phyloP scores from a whole-genome alignment of 1,139 yeast species.

The Groenewaldozyma auringiensis region DNA sequence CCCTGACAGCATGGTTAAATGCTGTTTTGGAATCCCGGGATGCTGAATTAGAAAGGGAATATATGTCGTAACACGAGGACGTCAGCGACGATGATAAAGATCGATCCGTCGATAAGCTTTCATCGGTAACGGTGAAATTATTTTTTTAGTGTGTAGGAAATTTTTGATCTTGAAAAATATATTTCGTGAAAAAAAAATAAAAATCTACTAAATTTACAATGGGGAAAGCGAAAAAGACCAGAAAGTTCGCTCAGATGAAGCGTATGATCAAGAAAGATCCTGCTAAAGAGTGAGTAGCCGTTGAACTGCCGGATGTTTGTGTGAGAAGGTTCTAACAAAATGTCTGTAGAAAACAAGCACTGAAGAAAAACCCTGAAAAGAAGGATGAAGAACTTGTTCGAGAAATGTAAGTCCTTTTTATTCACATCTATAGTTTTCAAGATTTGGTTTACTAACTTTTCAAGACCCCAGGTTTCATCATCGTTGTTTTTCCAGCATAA shows the following conservation, averaged over 20 bases:
- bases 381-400: constrained; percentile 77
- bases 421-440: background rate
- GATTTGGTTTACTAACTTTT: background rate
- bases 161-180: too few relatives aligned
- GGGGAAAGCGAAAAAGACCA: constrained; percentile 96
- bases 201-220: too few relatives aligned
- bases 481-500: constrained; percentile 93
- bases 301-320: too few relatives aligned
- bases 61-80: too few relatives aligned
- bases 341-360: constrained; percentile 32
- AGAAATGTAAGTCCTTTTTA: constrained; percentile 38
- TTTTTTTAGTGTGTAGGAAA: too few relatives aligned
- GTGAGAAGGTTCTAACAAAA: background rate
- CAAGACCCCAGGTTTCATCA: constrained; percentile 85
- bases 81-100: too few relatives aligned
- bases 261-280: constrained; percentile 71
- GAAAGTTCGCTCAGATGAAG: constrained; percentile 92
- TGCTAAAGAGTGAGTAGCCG: constrained; percentile 43
- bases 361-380: constrained; percentile 29
- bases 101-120: too few relatives aligned
- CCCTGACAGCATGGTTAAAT: constrained; percentile 3
- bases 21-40: too few relatives aligned
- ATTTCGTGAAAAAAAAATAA: too few relatives aligned
- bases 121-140: too few relatives aligned
- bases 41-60: too few relatives aligned